Evolutionary conservation across 108 stramenopile genomes (phyloP), one percentile per base, ranked within the genome.

Genomic region (Cyclotella choctawhatcheeana): DNA sequence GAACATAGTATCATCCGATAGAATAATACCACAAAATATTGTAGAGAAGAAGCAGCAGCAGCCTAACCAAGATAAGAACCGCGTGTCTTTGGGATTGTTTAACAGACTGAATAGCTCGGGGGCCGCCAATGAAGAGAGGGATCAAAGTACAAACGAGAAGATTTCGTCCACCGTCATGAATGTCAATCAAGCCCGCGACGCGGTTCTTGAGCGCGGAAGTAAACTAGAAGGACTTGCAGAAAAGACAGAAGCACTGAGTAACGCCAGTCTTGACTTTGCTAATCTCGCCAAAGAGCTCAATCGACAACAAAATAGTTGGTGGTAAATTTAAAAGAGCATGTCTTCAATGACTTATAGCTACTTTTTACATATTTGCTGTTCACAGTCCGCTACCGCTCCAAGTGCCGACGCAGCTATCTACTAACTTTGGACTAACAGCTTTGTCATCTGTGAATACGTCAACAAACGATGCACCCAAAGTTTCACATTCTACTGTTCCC

Each of bases 211-310:
- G 76, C 86, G 93, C 0, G 91, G 93, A 7, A 85, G 84, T 18
- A 90, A 88, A 51, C 77, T 94, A 14, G 72, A 84, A 60, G 77
- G 81, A 21, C 67, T 94, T 44, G 83, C 72, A 17, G 91, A 94
- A 20, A 94, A 94, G 45, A 84, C 85, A n/a, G 89, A 83, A 32
- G 77, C 82, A 14, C 64, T 94, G 54, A 86, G 84, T 35, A 79
- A 85, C 37, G 89, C 93, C 5, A 79, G 83, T 34, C 62, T 85
- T 61, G 90, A 92, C 62, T 94, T 94, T 71, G 91, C 91, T n/a
- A 77, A 82, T 10, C 85, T 94, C 85, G 93, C 91, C 6, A 92
- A 92, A 70, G 84, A 89, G 51, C 74, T 92, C 16, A 82, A 87
- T 24, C 60, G 80, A 53, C 69, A 79, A n/a, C 88, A 88, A 45